Evolutionary conservation across 2,329 filamentous ascomycete genomes (phyloP), one percentile per base, ranked within the genome.

Genomic region (Fusarium pseudoanthophilum): DNA sequence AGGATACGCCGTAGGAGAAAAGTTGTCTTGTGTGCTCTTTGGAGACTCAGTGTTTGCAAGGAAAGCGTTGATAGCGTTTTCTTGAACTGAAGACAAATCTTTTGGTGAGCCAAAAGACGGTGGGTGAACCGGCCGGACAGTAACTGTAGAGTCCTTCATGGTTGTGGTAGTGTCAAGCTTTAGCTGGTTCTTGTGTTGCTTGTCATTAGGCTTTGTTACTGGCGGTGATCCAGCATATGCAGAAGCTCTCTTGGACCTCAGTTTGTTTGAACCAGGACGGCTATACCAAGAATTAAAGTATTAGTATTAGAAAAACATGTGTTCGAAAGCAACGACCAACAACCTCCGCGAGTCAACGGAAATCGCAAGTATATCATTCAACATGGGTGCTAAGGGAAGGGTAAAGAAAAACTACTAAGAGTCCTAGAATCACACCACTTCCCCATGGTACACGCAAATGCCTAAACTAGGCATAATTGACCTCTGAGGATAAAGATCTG

Each of bases 221-320:
- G 68, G 46, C 26, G 70, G 60, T 42, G 66, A 58, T 56, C 68
- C 67, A 58, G 64, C 71, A 60, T 76, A 67, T 42, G 72, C 60
- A 58, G 75, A 76, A 42, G 73, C 72, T 72, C 77, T 72, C 37
- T 72, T 76, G 34, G 74, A 76, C 55, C 69, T 77, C 28, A 78
- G 62, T 61, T 78, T 78, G 52, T 78, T 78, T n/a, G 75, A 70
- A 20, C 72, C 65, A 68, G 73, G 70, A 37, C 75, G 76, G 59
- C 75, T 78, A 55, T 64, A 49, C 40, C 37, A 20, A 60, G 60
- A 45, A 55, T 18, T 37, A 57, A 64, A 56, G 32, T 64, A 61
- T 77, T 55, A 74, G 72, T 36, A 62, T 52, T 56, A 51, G 55
- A 58, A 52, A 51, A 43, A 63, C 64, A 45, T 49, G 24, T 58